Evolutionary conservation across 345 rosid genomes (phyloP).

Genomic region (Acer saccharum): DNA sequence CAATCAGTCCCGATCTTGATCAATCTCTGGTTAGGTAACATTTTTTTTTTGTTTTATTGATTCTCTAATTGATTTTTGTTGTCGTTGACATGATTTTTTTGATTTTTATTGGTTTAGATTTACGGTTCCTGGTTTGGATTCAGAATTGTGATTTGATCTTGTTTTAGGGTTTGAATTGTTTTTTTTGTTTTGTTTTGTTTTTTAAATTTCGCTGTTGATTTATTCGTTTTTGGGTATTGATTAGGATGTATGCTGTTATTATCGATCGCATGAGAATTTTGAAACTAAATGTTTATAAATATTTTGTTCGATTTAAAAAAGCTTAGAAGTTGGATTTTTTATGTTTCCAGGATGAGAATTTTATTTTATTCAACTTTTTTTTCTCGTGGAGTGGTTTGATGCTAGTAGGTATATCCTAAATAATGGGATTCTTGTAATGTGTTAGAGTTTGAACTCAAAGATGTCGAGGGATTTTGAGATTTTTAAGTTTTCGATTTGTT

Average conservation of each 20-base stretch:
- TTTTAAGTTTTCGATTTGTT: background rate
- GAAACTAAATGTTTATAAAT: background rate
- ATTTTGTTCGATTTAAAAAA: background rate
- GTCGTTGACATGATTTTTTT: background rate
- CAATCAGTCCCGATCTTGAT: background rate
- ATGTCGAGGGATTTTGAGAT: background rate
- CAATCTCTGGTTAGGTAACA: constrained; percentile 10
- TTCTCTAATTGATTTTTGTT: background rate
- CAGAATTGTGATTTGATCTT: background rate
- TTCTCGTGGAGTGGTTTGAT: background rate
- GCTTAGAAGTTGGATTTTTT: background rate
- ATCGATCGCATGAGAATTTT: too few relatives aligned
- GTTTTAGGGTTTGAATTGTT: background rate
- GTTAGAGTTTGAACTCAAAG: background rate
- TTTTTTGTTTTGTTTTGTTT: background rate
- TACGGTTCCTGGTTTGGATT: background rate
- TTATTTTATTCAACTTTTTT: background rate
- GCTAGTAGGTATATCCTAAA: background rate
- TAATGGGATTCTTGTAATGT: background rate
- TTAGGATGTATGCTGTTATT: background rate
- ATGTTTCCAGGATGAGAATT: background rate
- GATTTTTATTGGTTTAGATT: background rate
- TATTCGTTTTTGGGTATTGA: background rate
- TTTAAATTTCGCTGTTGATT: background rate
- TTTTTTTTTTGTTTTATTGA: background rate